Conservation (phyloP, 306 rosid genomes). For the Corylus heterophylla region DNA sequence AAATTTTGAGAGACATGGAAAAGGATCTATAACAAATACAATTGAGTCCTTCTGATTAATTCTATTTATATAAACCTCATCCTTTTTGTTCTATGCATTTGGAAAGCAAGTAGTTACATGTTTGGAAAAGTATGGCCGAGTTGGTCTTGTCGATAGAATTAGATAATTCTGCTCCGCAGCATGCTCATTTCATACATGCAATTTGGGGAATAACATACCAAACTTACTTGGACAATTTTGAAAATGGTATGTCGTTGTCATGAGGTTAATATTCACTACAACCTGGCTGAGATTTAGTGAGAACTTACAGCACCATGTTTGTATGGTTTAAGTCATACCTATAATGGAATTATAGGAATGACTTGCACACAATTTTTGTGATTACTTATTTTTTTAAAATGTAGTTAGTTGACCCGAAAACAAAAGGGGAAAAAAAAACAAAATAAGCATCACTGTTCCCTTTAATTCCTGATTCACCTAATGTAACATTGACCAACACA, state of each 20-base stretch:
- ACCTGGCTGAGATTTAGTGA: background rate
- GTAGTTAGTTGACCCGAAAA: background rate
- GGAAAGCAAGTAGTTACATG: background rate
- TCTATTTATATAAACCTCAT: background rate
- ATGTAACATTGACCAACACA: background rate
- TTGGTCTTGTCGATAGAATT: background rate
- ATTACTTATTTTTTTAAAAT: no score
- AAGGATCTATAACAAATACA: background rate
- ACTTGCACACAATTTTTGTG: no score
- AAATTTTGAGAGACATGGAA: background rate
- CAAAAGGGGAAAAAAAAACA: background rate
- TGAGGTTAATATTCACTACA: background rate
- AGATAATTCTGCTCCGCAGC: background rate
- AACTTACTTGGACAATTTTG: background rate
- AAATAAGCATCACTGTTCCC: no score
- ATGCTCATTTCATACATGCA: no score
- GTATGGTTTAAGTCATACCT: background rate
- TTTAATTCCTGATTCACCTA: background rate
- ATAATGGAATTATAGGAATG: background rate
- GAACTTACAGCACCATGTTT: background rate
- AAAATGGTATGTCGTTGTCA: background rate
- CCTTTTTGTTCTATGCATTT: background rate
- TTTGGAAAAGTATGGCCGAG: background rate
- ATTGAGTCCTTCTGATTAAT: background rate
- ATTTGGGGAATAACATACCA: background rate